Percentiles rank a stretch among this genome's conserved stretches.
phyloP scores from a whole-genome alignment of 2,329 filamentous ascomycete genomes.

The Verticillium zaregamsianum region DNA sequence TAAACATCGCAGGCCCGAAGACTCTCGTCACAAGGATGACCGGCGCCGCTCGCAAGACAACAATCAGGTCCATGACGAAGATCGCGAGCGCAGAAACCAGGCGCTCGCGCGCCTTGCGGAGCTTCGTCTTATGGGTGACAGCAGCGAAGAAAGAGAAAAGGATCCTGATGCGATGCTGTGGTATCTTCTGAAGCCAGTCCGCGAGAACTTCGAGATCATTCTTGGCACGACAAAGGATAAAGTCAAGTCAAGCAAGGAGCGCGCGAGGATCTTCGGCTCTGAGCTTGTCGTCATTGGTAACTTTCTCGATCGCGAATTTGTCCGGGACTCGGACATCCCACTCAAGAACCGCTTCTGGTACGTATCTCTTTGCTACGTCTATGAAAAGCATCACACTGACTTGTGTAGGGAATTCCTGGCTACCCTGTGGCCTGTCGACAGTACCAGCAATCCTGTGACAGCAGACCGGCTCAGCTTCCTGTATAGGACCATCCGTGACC shows the following conservation, averaged over 20 bases:
- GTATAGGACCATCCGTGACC: constrained; percentile 34
- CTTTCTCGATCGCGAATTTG: constrained; percentile 43
- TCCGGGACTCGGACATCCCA: constrained; percentile 31
- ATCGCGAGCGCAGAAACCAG: constrained; percentile 32
- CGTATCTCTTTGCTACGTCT: neutral
- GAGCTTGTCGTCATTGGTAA: constrained; percentile 59
- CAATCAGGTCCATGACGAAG: constrained; percentile 8
- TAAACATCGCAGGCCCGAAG: constrained; percentile 31
- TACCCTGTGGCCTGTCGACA: constrained; percentile 41
- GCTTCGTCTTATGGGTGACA: constrained; percentile 41
- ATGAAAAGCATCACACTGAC: constrained; percentile 1
- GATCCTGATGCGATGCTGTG: constrained; percentile 44
- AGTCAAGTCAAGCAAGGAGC: constrained; percentile 57
- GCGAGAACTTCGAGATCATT: constrained; percentile 55
- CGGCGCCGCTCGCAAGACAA: constrained; percentile 20
- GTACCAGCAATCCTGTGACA: constrained; percentile 38
- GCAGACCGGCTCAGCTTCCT: constrained; percentile 38
- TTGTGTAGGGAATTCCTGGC: constrained; percentile 37
- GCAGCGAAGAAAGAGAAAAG: constrained; percentile 42
- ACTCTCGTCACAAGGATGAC: constrained; percentile 23
- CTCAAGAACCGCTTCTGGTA: constrained; percentile 17
- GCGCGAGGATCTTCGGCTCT: constrained; percentile 56
- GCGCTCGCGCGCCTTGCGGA: constrained; percentile 37
- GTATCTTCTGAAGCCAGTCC: constrained; percentile 53
- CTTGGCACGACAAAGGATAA: constrained; percentile 58